Conservation (phyloP, 1,284 basidiomycete species). For the Trichosporon coremiiforme region DNA sequence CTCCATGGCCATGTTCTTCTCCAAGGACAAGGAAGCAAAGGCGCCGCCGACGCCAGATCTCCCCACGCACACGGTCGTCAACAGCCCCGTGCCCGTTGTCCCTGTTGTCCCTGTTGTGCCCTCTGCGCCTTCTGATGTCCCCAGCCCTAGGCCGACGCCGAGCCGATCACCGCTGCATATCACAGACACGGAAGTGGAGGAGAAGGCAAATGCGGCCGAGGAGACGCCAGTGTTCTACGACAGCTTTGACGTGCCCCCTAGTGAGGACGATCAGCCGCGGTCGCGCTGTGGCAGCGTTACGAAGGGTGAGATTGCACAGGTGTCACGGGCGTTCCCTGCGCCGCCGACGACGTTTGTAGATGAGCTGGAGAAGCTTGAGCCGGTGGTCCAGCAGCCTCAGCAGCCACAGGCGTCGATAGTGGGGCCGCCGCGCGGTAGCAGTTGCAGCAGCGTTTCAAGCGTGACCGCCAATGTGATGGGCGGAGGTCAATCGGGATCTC, state of each 20-base stretch:
- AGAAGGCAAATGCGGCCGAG: neutral
- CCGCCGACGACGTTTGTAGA: slow-evolving; percentile 6
- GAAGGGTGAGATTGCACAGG: slow-evolving; percentile 4
- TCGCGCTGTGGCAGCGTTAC: neutral
- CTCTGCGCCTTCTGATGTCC: neutral
- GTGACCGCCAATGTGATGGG: neutral
- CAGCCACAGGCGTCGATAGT: neutral
- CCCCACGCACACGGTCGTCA: neutral
- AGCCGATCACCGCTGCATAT: slow-evolving; percentile 3
- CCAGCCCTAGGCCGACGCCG: neutral
- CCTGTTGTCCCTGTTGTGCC: too few species aligned
- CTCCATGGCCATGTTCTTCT: slow-evolving; percentile 18
- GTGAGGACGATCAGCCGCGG: slow-evolving; percentile 9
- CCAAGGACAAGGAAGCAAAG: slow-evolving; percentile 18
- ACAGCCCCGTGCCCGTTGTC: neutral
- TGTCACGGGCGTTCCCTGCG: neutral
- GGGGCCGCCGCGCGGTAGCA: neutral
- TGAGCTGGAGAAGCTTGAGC: neutral
- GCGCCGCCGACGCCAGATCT: neutral
- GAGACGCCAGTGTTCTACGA: slow-evolving; percentile 30
- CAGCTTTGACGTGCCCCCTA: slow-evolving; percentile 24
- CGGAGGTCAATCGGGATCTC: neutral
- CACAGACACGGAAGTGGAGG: neutral
- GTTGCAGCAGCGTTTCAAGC: neutral
- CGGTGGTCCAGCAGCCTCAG: neutral